Percentiles rank a stretch among this genome's conserved stretches.
Conservation (phyloP, 352 stramenopile species). For the Phytophthora tubulina region DNA sequence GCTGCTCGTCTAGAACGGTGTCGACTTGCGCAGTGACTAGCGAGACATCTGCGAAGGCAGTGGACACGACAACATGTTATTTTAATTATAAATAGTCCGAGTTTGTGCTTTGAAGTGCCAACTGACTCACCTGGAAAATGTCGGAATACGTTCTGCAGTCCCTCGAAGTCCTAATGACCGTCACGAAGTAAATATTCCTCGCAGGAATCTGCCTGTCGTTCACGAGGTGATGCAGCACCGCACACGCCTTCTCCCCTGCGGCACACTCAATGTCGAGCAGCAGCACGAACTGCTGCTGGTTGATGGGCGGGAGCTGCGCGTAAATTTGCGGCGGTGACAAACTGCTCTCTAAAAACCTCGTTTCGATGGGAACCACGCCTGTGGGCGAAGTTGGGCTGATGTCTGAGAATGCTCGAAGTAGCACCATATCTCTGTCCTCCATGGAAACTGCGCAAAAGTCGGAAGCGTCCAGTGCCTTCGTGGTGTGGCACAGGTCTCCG, state of each 20-base stretch:
- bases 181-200: slow-evolving; percentile 59
- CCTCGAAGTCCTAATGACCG: slow-evolving; percentile 51
- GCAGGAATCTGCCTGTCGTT: slow-evolving; percentile 26
- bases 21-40: slow-evolving; percentile 62
- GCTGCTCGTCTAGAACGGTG: slow-evolving; percentile 45
- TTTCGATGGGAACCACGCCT: neutral
- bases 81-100: neutral
- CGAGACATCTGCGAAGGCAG: slow-evolving; percentile 33
- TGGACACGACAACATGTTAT: neutral
- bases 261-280: slow-evolving; percentile 43
- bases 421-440: neutral
- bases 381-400: neutral
- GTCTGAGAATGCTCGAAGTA: neutral
- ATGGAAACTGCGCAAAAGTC: neutral
- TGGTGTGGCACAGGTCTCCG: neutral
- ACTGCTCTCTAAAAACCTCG: neutral
- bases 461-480: neutral
- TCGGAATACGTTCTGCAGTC: slow-evolving; percentile 48
- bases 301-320: neutral
- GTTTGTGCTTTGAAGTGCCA: neutral
- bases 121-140: slow-evolving; percentile 50
- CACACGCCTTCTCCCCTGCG: slow-evolving; percentile 45
- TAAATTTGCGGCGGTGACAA: neutral
- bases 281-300: neutral
- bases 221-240: slow-evolving; percentile 49